Conservation (phyloP, 495 filamentous ascomycete genomes). For the Lophium mytilinum region DNA sequence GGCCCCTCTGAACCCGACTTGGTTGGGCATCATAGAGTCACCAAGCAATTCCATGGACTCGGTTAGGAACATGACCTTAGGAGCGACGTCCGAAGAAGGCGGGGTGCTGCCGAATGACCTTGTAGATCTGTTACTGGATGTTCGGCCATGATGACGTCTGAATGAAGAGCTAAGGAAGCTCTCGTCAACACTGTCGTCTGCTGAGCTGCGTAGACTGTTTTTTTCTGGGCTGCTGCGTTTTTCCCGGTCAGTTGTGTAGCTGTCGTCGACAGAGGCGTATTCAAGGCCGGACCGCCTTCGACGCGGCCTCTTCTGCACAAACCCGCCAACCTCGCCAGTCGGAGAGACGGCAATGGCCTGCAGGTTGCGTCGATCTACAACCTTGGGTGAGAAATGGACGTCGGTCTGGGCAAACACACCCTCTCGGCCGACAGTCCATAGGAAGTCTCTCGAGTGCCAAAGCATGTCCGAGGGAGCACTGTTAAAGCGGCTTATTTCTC, state of each 20-base stretch:
- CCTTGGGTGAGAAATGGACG: slow-evolving; percentile 68
- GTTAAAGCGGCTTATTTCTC: slow-evolving; percentile 72
- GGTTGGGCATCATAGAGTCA: slow-evolving; percentile 36
- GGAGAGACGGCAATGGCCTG: slow-evolving; percentile 56
- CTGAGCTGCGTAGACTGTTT: slow-evolving; percentile 31
- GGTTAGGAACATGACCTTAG: slow-evolving; percentile 26
- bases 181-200: slow-evolving; percentile 40
- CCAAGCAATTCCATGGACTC: slow-evolving; percentile 27
- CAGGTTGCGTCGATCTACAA: slow-evolving; percentile 63
- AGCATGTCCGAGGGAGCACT: slow-evolving; percentile 65
- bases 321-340: slow-evolving; percentile 49
- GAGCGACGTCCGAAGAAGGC: slow-evolving; percentile 22
- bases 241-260: slow-evolving; percentile 8
- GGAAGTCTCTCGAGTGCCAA: slow-evolving; percentile 82
- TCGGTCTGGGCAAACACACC: slow-evolving; percentile 84
- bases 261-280: slow-evolving; percentile 21
- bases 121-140: slow-evolving; percentile 28
- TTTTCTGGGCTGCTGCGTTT: slow-evolving; percentile 32
- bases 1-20: slow-evolving; percentile 24
- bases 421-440: slow-evolving; percentile 85
- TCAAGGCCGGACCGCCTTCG: slow-evolving; percentile 35
- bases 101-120: slow-evolving; percentile 34
- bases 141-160: slow-evolving; percentile 29
- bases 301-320: slow-evolving; percentile 41
- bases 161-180: slow-evolving; percentile 34